These are phyloP conservation scores for Urostyla sp. DNA, from an alignment of 73 alveolate genomes.

Conservation along the genomic window DNA sequence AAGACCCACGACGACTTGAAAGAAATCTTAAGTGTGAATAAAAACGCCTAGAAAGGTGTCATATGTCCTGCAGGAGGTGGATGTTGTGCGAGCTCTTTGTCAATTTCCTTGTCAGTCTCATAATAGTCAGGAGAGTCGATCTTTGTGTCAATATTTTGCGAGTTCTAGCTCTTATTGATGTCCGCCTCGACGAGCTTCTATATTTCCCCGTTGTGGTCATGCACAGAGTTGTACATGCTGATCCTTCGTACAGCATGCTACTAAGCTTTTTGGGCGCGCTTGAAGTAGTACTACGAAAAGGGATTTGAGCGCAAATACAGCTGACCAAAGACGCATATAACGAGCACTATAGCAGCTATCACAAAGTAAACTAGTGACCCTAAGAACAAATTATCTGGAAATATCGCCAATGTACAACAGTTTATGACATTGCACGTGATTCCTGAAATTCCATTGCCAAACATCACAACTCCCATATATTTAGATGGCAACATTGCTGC, in stretches of 20 bases:
- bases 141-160: neutral
- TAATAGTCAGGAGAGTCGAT: neutral
- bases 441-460: conserved; percentile 74
- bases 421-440: conserved; percentile 51
- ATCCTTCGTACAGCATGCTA: conserved; percentile 13
- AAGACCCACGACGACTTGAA: conserved; percentile 18
- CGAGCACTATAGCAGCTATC: conserved; percentile 55
- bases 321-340: conserved; percentile 51
- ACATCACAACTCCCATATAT: conserved; percentile 76
- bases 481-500: conserved; percentile 72
- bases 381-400: conserved; percentile 65
- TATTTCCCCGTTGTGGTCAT: conserved; percentile 26
- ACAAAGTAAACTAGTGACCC: conserved; percentile 63
- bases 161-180: conserved; percentile 22
- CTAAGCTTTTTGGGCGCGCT: conserved; percentile 1
- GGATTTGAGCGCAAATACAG: neutral
- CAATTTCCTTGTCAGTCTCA: neutral
- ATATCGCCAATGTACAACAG: conserved; percentile 44
- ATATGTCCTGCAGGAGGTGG: neutral
- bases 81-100: neutral
- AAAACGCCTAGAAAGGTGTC: conserved; percentile 44
- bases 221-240: conserved; percentile 17
- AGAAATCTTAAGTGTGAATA: conserved; percentile 9
- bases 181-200: conserved; percentile 15
- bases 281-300: conserved; percentile 31